Conservation (phyloP, 371 early-diverging fungal species). For the Circinella umbellata region DNA sequence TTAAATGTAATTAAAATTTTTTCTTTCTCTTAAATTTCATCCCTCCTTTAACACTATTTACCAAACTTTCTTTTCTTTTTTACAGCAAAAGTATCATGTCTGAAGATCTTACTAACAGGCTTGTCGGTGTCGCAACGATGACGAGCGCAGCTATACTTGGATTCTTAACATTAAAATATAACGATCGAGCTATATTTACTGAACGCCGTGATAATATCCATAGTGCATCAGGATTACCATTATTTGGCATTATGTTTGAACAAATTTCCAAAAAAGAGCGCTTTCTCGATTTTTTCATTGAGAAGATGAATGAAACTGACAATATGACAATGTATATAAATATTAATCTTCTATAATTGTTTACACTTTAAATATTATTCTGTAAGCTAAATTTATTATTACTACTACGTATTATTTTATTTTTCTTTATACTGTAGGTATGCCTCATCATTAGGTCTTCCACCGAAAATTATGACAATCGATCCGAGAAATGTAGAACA, state of each 20-base stretch:
- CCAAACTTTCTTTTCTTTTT: too few species aligned
- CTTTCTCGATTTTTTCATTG: constrained; percentile 23
- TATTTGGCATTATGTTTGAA: constrained; percentile 28
- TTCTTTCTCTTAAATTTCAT: too few species aligned
- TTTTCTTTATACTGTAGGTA: constrained; percentile 18
- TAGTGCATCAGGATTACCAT: constrained; percentile 28
- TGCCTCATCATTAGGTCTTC: constrained; percentile 28
- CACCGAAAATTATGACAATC: constrained; percentile 24
- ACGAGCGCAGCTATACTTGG: constrained; percentile 19
- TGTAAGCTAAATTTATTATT: constrained; percentile 4
- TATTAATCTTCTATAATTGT: background rate
- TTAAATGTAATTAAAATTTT: too few species aligned
- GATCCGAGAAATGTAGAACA: constrained; percentile 32
- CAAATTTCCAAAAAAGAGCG: constrained; percentile 21
- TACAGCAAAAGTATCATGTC: background rate
- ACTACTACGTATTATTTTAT: background rate
- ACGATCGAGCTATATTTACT: constrained; percentile 39
- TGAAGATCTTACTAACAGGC: background rate
- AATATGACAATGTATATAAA: constrained; percentile 2
- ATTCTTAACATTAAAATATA: constrained; percentile 33
- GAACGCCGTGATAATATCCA: constrained; percentile 34
- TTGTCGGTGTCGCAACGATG: background rate
- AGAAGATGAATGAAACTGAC: constrained; percentile 11
- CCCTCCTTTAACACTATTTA: too few species aligned
- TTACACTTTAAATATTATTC: constrained; percentile 17